Conservation (phyloP, 1,284 basidiomycete genomes). For the Pyrrhoderma lamaoense region DNA sequence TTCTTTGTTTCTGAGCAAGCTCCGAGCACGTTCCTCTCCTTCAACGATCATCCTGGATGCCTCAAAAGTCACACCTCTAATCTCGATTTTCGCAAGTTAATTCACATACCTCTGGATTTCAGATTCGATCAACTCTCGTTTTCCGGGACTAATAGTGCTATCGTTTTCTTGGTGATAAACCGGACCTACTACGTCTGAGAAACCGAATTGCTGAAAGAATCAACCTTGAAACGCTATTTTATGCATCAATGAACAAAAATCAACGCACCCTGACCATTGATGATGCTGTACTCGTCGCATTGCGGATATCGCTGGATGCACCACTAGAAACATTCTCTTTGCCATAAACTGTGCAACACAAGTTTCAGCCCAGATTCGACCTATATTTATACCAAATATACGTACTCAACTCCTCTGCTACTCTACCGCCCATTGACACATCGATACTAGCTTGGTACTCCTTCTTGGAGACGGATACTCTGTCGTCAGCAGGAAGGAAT, state of each 20-base stretch:
- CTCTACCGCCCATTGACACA: conserved; percentile 87
- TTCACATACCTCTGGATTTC: conserved; percentile 74
- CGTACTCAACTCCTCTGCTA: conserved; percentile 84
- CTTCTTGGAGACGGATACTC: conserved; percentile 60
- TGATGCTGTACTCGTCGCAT: conserved; percentile 76
- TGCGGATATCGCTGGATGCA: conserved; percentile 79
- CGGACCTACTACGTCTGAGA: conserved; percentile 77
- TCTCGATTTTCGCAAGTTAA: conserved; percentile 9
- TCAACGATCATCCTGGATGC: conserved; percentile 60
- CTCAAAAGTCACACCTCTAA: neutral
- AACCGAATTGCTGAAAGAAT: conserved; percentile 40
- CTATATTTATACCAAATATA: conserved; percentile 15
- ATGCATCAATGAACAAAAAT: conserved; percentile 4
- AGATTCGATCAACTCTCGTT: conserved; percentile 76
- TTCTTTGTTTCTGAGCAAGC: conserved; percentile 64
- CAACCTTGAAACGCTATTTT: conserved; percentile 9
- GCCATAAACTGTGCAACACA: conserved; percentile 63
- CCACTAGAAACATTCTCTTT: conserved; percentile 83
- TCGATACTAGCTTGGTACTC: conserved; percentile 79
- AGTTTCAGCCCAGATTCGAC: neutral
- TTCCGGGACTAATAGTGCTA: conserved; percentile 61
- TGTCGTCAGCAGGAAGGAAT: conserved; percentile 80
- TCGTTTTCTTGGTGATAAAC: conserved; percentile 72
- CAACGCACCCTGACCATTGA: conserved; percentile 81
- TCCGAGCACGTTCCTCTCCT: conserved; percentile 63